phyloP scores from a whole-genome alignment of 164 flowering plant species.

The Chimonanthus salicifolius region DNA sequence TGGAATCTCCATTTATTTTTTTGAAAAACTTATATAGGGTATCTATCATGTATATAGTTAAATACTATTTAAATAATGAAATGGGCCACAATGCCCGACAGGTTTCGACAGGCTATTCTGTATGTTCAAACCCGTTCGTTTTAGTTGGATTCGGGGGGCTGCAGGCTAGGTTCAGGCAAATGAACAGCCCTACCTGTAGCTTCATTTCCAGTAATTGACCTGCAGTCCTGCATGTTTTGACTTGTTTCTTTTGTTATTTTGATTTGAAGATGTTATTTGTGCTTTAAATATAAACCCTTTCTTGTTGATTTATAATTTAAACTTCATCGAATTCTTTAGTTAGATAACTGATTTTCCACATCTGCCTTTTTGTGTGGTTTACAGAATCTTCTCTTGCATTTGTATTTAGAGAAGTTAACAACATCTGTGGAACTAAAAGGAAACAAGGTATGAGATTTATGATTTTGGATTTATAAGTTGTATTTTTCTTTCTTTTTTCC shows the following conservation, averaged over 20 bases:
- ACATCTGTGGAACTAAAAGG: conserved; percentile 45
- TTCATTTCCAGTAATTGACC: background rate
- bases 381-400: conserved; percentile 75
- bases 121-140: no score
- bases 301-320: background rate
- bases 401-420: conserved; percentile 71
- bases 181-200: background rate
- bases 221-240: background rate
- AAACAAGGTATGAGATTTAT: conserved; percentile 57
- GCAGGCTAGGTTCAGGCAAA: no score
- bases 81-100: no score
- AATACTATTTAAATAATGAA: no score
- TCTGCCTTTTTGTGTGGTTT: conserved; percentile 11
- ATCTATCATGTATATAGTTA: no score
- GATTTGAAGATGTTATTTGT: background rate
- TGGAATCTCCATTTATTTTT: no score
- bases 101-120: no score
- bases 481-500: background rate
- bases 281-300: background rate
- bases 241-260: background rate
- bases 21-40: no score
- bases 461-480: background rate
- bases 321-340: background rate
- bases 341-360: background rate
- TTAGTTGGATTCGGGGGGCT: no score